Evolutionary conservation across 2,329 filamentous ascomycete species (phyloP), one percentile per base, ranked within the genome.

Genomic region (Trichothecium roseum): DNA sequence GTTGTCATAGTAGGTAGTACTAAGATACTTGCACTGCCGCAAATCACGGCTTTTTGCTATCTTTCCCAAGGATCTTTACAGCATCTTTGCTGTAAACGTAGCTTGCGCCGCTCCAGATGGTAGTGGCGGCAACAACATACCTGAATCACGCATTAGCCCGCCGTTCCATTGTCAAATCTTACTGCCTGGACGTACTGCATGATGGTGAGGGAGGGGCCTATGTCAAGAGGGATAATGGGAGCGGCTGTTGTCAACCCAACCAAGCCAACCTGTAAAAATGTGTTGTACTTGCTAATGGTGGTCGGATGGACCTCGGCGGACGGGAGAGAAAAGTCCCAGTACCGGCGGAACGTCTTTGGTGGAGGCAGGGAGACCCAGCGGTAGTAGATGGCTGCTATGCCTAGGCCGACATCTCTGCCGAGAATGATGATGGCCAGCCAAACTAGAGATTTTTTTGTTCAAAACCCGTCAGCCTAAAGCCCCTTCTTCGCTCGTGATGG

Each of bases 271-370:
- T 98, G 91, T 47, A 96, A 62, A 30, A 93, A 87, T 0, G 91
- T 98, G 60, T 98, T 98, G 59, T 87, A 80, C 64, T 93, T 93
- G 60, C 81, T 87, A 42, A 93, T 84, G 2, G 72, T 81, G 0
- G 85, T 91, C 1, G 85, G 85, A 40, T 77, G 81, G 5, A 93
- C 85, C 59, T 91, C 84, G 3, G 85, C 85, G 28, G 79, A 84
- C 3, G 85, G 91, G 12, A 98, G 71, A 3, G 84, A 89, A 54
- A 98, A 96, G 60, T 98, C 91, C 91, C 91, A 98, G 60, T 96
- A 98, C 14, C 91, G 70, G 14, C 73, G 63, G 59, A 95, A 84
- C 0, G 91, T 96, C 62, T 96, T 96, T 2, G 91, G 91, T 0
- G 84, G 80, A 1, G 91, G 91, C 5, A 98, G 71, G 3, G 85